Percentiles rank a stretch among this genome's conserved stretches.
Evolutionary conservation across 345 rosid species (phyloP).

Genomic region (Eucalyptus lansdowneana): DNA sequence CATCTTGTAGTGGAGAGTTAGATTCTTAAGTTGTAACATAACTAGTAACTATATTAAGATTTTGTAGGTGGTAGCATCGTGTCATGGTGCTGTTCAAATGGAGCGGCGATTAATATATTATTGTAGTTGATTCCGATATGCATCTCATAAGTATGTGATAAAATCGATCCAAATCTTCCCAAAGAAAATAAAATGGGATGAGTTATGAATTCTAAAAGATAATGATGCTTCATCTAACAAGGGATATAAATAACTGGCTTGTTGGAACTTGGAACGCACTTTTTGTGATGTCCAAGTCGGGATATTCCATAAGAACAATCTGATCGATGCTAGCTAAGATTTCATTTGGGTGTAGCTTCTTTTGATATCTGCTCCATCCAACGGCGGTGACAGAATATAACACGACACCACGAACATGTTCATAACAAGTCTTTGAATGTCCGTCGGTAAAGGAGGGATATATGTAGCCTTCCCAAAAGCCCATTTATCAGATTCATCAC

Average conservation of each 20-base stretch:
- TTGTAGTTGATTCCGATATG: background rate
- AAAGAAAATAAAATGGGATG: background rate
- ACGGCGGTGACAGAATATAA: background rate
- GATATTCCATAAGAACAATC: background rate
- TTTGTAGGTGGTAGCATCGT: fast-evolving
- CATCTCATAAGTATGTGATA: background rate
- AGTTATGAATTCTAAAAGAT: background rate
- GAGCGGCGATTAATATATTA: background rate
- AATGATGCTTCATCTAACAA: background rate
- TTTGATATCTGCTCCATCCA: background rate
- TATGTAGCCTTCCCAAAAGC: background rate
- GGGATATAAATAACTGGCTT: background rate
- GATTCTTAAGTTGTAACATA: background rate
- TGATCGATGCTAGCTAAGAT: background rate
- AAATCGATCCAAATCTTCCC: background rate
- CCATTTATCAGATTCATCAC: background rate
- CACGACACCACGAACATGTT: background rate
- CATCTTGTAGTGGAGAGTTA: background rate
- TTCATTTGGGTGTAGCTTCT: background rate
- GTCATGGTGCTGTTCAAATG: background rate
- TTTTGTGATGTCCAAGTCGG: background rate
- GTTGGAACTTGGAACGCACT: background rate
- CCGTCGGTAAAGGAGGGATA: background rate
- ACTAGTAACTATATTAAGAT: background rate
- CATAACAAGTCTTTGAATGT: background rate